Evolutionary conservation across 805 yeast species (phyloP), one percentile per base, ranked within the genome.

Genomic region (Schwanniomyces pseudopolymorphus): DNA sequence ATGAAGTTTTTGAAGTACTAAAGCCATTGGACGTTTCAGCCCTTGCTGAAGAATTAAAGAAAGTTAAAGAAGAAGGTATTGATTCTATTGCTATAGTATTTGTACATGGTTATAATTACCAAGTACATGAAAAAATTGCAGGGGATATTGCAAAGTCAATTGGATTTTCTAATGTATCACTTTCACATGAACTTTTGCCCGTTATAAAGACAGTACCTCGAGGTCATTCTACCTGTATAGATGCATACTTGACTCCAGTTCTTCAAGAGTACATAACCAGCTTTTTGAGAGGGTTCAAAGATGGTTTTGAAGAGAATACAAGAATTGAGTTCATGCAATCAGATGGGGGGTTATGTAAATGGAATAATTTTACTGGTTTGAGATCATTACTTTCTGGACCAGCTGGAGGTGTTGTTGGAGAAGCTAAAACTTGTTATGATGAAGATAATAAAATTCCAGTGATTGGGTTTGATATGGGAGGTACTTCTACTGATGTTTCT

Each of bases 401-500:
- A 10, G 61, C 61, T 20, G 61, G 61, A 33, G 61, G 61, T n/a
- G 57, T 55, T 11, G 59, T 57, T 37, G 61, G 61, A 14, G 48
- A 52, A 33, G 54, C 56, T 13, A 45, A 46, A 31, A 57, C 61
- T 24, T 54, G 50, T 42, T 55, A 47, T 42, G 58, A 63, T 46
- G 50, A 28, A 6, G 75, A 81, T 49, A 77, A 78, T 45, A 66
- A 68, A 10, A 75, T 77, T 20, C 90, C 96, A 0, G 72, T 86
- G 40, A 78, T 88, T 46, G 95, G 94, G 0, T 86, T 88, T 54
- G 96, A 88, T 64, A 87, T 88, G 91, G 96, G 96, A 42, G 96
- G 96, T 41, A 88, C 96, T 1, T 85, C 92, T 0, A 88, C 96
- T 1, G 96, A 89, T 67, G 91, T 87, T 3, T 82, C 89, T 4